Conservation (phyloP, 2,329 filamentous ascomycete genomes). For the Rutstroemia sydowiana region DNA sequence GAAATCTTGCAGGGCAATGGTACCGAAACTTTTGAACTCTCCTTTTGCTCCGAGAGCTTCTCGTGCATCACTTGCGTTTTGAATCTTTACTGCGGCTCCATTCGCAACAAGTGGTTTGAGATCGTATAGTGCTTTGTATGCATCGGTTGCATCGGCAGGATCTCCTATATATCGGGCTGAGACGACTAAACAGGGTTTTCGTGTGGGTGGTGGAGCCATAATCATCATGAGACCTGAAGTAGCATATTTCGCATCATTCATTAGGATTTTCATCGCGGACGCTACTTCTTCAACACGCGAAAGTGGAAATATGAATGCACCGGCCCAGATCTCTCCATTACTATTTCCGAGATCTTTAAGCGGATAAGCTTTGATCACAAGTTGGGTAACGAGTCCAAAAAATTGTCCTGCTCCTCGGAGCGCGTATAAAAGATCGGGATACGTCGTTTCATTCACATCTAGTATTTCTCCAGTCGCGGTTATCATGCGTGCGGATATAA, state of each 20-base stretch:
- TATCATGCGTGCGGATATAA: conserved; percentile 24
- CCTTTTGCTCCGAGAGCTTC: conserved; percentile 8
- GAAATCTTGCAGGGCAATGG: conserved; percentile 9
- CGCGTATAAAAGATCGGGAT: conserved; percentile 22
- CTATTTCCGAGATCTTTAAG: conserved; percentile 11
- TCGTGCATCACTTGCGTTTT: conserved; percentile 2
- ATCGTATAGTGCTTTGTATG: not conserved
- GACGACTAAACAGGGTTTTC: conserved; percentile 6
- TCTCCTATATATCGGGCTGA: conserved; percentile 2
- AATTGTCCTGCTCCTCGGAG: conserved; percentile 28
- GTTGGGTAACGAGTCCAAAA: conserved; percentile 28
- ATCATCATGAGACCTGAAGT: conserved; percentile 10
- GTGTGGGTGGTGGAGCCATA: conserved; percentile 5
- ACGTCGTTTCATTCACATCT: conserved; percentile 14
- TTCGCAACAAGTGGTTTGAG: not conserved
- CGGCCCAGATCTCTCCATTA: conserved; percentile 23
- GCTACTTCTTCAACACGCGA: conserved; percentile 24
- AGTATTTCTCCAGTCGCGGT: conserved; percentile 24
- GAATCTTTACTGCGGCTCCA: conserved; percentile 1
- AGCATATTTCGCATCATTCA: not conserved
- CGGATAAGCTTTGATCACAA: conserved; percentile 23
- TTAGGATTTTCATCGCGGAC: conserved; percentile 16
- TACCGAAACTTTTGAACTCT: conserved; percentile 8
- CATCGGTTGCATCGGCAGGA: not conserved
- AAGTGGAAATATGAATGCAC: conserved; percentile 27